Percentiles rank a stretch among this genome's conserved stretches.
phyloP scores from a whole-genome alignment of 176 grass and related monocot genomes.

The Eleusine indica region DNA sequence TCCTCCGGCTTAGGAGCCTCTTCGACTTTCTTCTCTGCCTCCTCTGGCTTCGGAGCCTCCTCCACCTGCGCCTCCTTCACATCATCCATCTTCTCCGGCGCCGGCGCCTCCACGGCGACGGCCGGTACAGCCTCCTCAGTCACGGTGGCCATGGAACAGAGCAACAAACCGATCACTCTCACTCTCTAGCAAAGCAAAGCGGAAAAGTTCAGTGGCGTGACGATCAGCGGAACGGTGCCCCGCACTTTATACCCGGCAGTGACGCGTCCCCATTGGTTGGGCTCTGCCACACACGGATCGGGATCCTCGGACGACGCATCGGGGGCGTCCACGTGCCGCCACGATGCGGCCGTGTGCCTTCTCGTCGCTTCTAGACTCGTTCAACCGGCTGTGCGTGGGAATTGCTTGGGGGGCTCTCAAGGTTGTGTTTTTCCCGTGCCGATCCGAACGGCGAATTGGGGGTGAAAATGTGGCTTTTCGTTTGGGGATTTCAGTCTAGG shows the following conservation, averaged over 20 bases:
- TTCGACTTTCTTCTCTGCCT: neutral
- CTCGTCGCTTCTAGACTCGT: slow-evolving; percentile 30
- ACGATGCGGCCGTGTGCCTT: slow-evolving; percentile 3
- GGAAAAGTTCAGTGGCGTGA: neutral
- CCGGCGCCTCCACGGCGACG: neutral
- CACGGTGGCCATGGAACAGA: slow-evolving; percentile 37
- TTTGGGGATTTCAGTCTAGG: neutral
- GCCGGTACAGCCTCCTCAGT: slow-evolving; percentile 15
- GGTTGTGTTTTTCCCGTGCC: slow-evolving; percentile 52
- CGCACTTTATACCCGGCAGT: slow-evolving; percentile 22
- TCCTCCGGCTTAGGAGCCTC: neutral
- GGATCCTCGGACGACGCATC: slow-evolving; percentile 31
- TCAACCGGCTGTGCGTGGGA: neutral
- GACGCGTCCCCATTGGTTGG: slow-evolving; percentile 38
- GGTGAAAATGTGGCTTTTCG: neutral
- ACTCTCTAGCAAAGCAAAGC: neutral
- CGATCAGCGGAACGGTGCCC: neutral
- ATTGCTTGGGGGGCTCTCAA: rapidly evolving
- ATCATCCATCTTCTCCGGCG: neutral
- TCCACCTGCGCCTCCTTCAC: slow-evolving; percentile 15
- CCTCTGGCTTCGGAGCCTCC: slow-evolving; percentile 30
- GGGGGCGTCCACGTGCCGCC: slow-evolving; percentile 20
- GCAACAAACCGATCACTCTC: neutral
- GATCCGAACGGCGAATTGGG: slow-evolving; percentile 21
- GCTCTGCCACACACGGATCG: slow-evolving; percentile 39